Evolutionary conservation across 768 basidiomycete genomes (phyloP).

Genomic region (Lactifluus echinatus): DNA sequence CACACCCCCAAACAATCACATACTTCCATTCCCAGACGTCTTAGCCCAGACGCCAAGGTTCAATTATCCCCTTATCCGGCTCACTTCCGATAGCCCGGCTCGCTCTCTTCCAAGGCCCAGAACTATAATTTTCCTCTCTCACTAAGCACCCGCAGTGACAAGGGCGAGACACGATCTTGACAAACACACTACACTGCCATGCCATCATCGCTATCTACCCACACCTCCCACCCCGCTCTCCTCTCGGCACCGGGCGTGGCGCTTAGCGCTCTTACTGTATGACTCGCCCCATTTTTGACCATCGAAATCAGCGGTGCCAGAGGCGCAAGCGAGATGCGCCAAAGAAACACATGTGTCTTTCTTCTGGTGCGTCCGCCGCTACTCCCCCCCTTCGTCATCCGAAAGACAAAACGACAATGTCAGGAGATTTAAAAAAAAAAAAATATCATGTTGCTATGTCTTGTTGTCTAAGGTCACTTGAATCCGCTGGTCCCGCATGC

Average conservation of each 20-base stretch:
- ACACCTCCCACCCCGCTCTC: neutral
- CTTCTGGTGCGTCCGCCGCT: neutral
- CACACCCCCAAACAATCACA: slow-evolving; percentile 21
- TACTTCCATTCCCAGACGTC: slow-evolving; percentile 19
- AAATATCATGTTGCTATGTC: slow-evolving; percentile 11
- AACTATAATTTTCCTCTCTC: slow-evolving; percentile 2
- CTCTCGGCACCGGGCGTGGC: slow-evolving; percentile 13
- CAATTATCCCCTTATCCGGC: slow-evolving; percentile 20
- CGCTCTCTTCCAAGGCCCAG: slow-evolving; percentile 3
- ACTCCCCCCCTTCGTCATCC: slow-evolving; percentile 1
- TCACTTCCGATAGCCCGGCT: slow-evolving; percentile 9
- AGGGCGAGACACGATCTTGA: neutral
- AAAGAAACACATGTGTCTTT: neutral
- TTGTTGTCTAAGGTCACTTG: slow-evolving; percentile 1
- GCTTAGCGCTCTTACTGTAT: slow-evolving; percentile 18
- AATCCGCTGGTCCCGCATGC: neutral
- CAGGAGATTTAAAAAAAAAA: neutral
- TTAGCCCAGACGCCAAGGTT: slow-evolving; percentile 19
- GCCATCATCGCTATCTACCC: slow-evolving; percentile 10
- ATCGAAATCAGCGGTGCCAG: slow-evolving; percentile 2
- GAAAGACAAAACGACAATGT: neutral
- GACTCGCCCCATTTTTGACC: slow-evolving; percentile 16
- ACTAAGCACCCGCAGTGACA: slow-evolving; percentile 5
- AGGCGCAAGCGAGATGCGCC: neutral
- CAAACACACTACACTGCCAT: neutral